Evolutionary conservation across 306 rosid species (phyloP).

Genomic region (Phaseolus lunatus): DNA sequence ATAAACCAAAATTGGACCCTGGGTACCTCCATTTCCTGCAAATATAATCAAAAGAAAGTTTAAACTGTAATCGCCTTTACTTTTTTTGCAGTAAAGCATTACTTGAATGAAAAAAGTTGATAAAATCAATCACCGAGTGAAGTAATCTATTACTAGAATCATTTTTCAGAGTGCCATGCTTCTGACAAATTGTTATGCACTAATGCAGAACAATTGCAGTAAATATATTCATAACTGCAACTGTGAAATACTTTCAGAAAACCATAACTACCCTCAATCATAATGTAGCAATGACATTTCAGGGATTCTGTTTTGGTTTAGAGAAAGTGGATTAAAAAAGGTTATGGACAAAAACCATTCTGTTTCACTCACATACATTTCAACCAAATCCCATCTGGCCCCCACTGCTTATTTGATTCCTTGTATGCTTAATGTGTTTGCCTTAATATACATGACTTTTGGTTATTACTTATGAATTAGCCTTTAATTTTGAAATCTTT

Average conservation of each 20-base stretch:
- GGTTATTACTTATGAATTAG: neutral
- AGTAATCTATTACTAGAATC: neutral
- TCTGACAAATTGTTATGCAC: neutral
- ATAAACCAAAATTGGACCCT: conserved; percentile 62
- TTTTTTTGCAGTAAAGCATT: neutral
- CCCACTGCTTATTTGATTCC: neutral
- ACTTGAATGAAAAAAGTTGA: neutral
- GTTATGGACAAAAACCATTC: neutral
- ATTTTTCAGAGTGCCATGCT: neutral
- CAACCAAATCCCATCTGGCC: neutral
- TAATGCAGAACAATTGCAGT: conserved; percentile 2
- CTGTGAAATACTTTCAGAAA: neutral
- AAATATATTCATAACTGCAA: neutral
- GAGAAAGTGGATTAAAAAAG: neutral
- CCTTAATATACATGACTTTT: neutral
- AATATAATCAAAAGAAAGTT: conserved; percentile 4
- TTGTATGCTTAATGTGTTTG: neutral
- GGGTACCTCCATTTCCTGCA: conserved; percentile 60
- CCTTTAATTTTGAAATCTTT: neutral
- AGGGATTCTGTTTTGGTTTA: neutral
- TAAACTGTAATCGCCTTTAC: neutral
- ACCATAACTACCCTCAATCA: neutral
- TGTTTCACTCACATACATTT: neutral
- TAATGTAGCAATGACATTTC: neutral
- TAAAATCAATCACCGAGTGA: neutral